Evolutionary conservation across 495 filamentous ascomycete species (phyloP).

Genomic region (Daldinia caldariorum): DNA sequence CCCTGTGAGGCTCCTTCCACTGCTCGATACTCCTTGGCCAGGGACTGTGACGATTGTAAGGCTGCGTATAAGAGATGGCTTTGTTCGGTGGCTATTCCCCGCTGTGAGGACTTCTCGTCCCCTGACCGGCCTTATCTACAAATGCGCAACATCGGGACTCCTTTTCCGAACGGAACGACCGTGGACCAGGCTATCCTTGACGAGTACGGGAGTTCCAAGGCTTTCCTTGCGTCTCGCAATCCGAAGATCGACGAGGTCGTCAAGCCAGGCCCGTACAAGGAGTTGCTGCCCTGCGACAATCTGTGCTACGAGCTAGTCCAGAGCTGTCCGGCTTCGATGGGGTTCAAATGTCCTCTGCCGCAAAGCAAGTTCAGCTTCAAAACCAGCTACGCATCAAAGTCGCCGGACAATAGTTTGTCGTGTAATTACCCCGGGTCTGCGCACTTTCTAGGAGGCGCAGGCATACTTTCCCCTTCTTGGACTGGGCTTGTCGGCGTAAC

Average conservation of each 20-base stretch:
- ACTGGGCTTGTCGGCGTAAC: conserved; percentile 24
- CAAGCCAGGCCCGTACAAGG: conserved; percentile 89
- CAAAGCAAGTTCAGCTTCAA: conserved; percentile 60
- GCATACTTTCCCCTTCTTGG: conserved; percentile 33
- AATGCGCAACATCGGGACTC: conserved; percentile 71
- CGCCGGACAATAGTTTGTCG: conserved; percentile 25
- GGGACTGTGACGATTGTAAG: conserved; percentile 78
- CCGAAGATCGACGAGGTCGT: conserved; percentile 74
- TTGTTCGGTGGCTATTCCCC: conserved; percentile 90
- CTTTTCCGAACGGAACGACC: conserved; percentile 72
- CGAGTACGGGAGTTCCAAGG: conserved; percentile 31
- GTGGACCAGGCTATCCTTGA: conserved; percentile 50
- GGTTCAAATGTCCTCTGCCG: conserved; percentile 77
- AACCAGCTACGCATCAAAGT: conserved; percentile 69
- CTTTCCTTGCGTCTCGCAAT: conserved; percentile 70
- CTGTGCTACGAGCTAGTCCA: conserved; percentile 84
- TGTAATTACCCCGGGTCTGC: conserved; percentile 62
- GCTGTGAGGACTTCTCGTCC: conserved; percentile 83
- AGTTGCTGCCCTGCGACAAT: conserved; percentile 85
- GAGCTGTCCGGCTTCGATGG: conserved; percentile 81
- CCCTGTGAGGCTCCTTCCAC: conserved; percentile 77
- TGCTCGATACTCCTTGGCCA: conserved; percentile 80
- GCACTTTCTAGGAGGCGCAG: conserved; percentile 45
- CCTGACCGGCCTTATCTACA: conserved; percentile 62
- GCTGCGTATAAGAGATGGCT: conserved; percentile 91